Base-by-base conservation (phyloP, 169 alveolate species). In the Eimeria zaria region DNA sequence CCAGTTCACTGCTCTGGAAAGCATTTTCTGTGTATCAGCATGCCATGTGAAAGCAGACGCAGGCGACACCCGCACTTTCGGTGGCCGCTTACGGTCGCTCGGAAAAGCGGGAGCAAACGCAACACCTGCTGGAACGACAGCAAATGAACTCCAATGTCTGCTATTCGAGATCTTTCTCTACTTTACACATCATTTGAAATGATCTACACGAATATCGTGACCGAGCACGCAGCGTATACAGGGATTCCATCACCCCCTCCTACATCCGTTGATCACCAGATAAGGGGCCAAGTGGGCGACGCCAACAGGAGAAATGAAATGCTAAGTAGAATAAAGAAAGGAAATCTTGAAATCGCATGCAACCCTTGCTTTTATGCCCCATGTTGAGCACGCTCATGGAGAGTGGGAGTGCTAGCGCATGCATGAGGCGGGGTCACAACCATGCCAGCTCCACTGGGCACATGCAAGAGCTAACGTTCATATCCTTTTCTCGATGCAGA, bases 331-430 rank as follows among this genome's bases (percentile, higher is more conserved):
- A 39, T 6, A 22, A 6, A 73, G 20, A 39, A 0, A 20, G 83
- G 7, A 2, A 39, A 73, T 14, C 12, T 39, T 39, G 53, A 9
- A 73, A 6, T 18, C 39, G 7, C 36, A 39, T 73, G 51, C 9
- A 73, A 39, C 53, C 53, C 14, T 18, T 18, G 36, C n/a, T 4
- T 73, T 18, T 73, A 14, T 11, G 33, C 18, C 33, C 33, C 78
- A 3, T 5, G 22, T 27, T 14, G 27, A 18, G 33, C 53, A 20
- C 18, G 83, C 51, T 73, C 30, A 73, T 14, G 41, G 48, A 33
- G 18, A 20, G 1, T 22, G 83, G 83, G 83, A 73, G 55, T 73
- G 83, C 53, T 73, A 44, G n/a, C 83, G 83, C 83, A 39, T 73
- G 83, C 53, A 12, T 20, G 83, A 14, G 53, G 55, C n/a, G 83